Conservation (phyloP, 805 yeast genomes). For the Barnettozyma siamensis region DNA sequence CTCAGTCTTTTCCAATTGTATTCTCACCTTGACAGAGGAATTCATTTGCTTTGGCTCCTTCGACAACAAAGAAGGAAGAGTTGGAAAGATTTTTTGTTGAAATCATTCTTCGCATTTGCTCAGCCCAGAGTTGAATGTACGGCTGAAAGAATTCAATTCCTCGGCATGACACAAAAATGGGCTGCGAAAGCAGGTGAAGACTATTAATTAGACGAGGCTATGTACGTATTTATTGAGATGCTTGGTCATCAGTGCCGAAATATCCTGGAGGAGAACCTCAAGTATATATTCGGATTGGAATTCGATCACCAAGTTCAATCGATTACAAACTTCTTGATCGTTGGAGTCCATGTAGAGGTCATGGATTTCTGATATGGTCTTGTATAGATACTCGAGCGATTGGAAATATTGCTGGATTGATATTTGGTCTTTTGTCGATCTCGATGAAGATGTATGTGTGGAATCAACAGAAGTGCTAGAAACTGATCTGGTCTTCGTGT, state of each 20-base stretch:
- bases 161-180: no score
- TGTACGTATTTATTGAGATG: background rate
- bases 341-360: slow-evolving; percentile 2
- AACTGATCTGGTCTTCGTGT: background rate
- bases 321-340: slow-evolving; percentile 2
- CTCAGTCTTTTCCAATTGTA: background rate
- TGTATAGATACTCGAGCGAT: slow-evolving; percentile 5
- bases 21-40: slow-evolving; percentile 1
- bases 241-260: background rate
- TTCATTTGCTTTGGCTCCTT: slow-evolving; percentile 2
- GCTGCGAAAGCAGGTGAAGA: no score
- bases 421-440: slow-evolving; percentile 13
- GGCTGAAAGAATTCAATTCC: no score
- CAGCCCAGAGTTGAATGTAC: no score
- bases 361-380: slow-evolving; percentile 6
- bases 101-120: no score
- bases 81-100: no score
- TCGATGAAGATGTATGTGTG: slow-evolving; percentile 2
- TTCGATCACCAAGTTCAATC: slow-evolving; percentile 6
- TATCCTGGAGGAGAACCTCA: slow-evolving; percentile 8
- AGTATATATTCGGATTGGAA: slow-evolving; percentile 10
- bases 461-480: slow-evolving; percentile 1
- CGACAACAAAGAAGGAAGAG: no score
- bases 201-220: background rate
- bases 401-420: slow-evolving; percentile 9